These are phyloP conservation scores for Solanum etuberosum DNA, from an alignment of 257 asterid species.

Conservation along the genomic window DNA sequence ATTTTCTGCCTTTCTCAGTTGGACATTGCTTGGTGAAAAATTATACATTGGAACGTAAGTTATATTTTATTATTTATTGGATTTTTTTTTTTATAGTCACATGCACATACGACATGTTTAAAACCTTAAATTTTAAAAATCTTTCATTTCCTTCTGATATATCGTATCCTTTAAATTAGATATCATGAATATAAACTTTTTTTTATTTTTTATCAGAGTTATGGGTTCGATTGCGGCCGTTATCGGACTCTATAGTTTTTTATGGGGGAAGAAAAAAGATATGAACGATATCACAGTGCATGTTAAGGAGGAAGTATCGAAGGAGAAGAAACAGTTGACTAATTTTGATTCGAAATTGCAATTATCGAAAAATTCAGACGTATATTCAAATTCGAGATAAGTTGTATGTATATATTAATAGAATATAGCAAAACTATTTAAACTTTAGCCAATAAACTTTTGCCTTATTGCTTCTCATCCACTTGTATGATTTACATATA, in stretches of 20 bases:
- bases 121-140: no score
- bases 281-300: not conserved
- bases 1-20: constrained; percentile 66
- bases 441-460: not conserved
- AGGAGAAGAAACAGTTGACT: not conserved
- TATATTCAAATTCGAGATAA: not conserved
- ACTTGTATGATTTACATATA: not conserved
- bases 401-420: not conserved
- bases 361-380: not conserved
- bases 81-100: not conserved
- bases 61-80: no score
- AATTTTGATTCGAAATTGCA: not conserved
- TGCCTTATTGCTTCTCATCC: not conserved
- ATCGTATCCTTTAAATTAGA: no score
- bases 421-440: not conserved
- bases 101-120: no score
- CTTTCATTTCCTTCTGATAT: not conserved
- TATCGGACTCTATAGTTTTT: constrained; percentile 27
- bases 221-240: constrained; percentile 52
- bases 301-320: not conserved
- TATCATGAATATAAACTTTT: not conserved
- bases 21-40: constrained; percentile 64
- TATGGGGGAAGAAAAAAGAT: not conserved
- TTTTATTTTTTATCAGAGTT: constrained; percentile 17
- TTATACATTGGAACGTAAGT: constrained; percentile 57